These are phyloP conservation scores for Neurospora sp. DNA, from an alignment of 495 filamentous ascomycete species.

Conservation along the genomic window DNA sequence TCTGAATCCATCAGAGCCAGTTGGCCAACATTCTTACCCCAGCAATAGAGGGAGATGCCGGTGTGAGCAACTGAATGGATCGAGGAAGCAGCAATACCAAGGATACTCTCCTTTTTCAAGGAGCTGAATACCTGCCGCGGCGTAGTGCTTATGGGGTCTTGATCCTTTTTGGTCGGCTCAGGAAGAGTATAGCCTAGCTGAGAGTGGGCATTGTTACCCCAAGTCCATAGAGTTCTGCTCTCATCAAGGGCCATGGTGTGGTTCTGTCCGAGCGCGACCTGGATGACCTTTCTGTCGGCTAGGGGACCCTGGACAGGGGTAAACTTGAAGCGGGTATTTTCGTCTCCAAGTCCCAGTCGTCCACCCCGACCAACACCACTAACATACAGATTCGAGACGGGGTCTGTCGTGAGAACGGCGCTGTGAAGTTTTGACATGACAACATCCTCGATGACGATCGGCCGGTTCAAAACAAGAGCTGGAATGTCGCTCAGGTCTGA, in stretches of 20 bases:
- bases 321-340: conserved; percentile 76
- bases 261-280: conserved; percentile 77
- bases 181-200: conserved; percentile 76
- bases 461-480: conserved; percentile 53
- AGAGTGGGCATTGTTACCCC: conserved; percentile 80
- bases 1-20: conserved; percentile 91
- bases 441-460: conserved; percentile 64
- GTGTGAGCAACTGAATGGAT: conserved; percentile 90
- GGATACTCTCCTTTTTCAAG: conserved; percentile 71
- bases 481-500: conserved; percentile 48
- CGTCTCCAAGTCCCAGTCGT: conserved; percentile 81
- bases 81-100: conserved; percentile 81
- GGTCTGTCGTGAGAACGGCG: conserved; percentile 82
- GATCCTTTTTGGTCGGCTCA: conserved; percentile 46
- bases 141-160: conserved; percentile 67
- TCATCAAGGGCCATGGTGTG: conserved; percentile 79
- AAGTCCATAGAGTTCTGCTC: conserved; percentile 77
- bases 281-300: conserved; percentile 56
- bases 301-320: conserved; percentile 66
- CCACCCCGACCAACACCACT: conserved; percentile 90
- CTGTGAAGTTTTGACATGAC: conserved; percentile 87
- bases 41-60: conserved; percentile 71
- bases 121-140: conserved; percentile 88
- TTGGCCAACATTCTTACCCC: conserved; percentile 93
- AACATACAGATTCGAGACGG: conserved; percentile 82